phyloP scores from a whole-genome alignment of 116 monocot genomes.

The Posidonia oceanica region DNA sequence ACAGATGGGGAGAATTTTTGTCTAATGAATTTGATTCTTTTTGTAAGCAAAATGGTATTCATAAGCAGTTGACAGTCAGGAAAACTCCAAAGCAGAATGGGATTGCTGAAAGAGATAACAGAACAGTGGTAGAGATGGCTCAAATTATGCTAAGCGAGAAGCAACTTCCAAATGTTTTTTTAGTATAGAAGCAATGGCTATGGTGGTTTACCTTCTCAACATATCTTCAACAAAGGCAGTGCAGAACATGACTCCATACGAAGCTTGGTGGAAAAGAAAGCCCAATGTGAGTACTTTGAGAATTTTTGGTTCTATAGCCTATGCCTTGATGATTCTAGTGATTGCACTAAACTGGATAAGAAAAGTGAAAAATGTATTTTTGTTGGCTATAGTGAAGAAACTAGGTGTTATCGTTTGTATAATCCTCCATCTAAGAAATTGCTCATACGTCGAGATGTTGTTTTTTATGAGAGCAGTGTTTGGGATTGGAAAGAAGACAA shows the following conservation, averaged over 20 bases:
- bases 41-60: not conserved
- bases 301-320: conserved; percentile 8
- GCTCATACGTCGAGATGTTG: conserved; percentile 6
- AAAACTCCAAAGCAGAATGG: conserved; percentile 7
- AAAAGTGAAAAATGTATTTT: conserved; percentile 11
- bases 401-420: conserved; percentile 6
- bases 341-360: not conserved
- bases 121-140: conserved; percentile 8
- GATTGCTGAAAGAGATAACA: conserved; percentile 4
- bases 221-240: conserved; percentile 8
- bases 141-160: conserved; percentile 4
- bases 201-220: conserved; percentile 4
- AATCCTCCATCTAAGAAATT: conserved; percentile 9
- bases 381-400: conserved; percentile 6
- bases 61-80: not conserved
- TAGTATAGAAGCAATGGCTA: not conserved
- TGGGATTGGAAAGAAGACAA: not conserved
- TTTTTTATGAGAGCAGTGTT: conserved; percentile 9
- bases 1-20: no score
- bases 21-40: conserved; percentile 10
- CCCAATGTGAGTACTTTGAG: not conserved
- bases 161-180: conserved; percentile 9
- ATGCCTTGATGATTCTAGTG: not conserved
- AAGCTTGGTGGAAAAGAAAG: conserved; percentile 5
- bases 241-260: conserved; percentile 1